phyloP scores from a whole-genome alignment of 129 eudicot species.

The Tagetes erecta region DNA sequence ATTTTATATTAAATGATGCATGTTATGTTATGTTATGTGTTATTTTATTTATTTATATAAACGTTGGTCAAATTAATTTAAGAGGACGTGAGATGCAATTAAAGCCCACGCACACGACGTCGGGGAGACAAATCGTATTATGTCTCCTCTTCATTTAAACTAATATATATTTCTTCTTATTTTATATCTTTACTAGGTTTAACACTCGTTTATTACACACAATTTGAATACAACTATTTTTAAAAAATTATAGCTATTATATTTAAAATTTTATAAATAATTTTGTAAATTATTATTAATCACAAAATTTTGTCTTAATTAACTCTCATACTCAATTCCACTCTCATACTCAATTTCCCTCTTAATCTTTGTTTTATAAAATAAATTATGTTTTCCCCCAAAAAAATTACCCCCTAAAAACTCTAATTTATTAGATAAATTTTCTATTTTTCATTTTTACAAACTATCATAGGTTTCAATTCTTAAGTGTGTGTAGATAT shows the following conservation, averaged over 20 bases:
- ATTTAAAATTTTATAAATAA: no score
- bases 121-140: constrained; percentile 50
- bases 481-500: not conserved
- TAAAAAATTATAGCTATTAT: no score
- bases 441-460: not conserved
- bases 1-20: constrained; percentile 14
- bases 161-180: constrained; percentile 13
- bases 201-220: no score
- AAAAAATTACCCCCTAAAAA: no score
- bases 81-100: constrained; percentile 49
- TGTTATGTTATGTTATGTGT: not conserved
- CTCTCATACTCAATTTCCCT: no score
- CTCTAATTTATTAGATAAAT: no score
- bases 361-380: no score
- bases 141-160: constrained; percentile 31
- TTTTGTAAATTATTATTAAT: no score
- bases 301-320: no score
- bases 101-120: constrained; percentile 49
- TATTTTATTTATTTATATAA: not conserved
- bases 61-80: constrained; percentile 21
- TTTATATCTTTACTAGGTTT: not conserved
- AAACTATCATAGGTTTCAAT: not conserved
- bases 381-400: no score
- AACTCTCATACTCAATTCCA: no score
- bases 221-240: no score